Base-by-base conservation (phyloP, 78 protist genomes). In the Pigoraptor vietnamica region DNA sequence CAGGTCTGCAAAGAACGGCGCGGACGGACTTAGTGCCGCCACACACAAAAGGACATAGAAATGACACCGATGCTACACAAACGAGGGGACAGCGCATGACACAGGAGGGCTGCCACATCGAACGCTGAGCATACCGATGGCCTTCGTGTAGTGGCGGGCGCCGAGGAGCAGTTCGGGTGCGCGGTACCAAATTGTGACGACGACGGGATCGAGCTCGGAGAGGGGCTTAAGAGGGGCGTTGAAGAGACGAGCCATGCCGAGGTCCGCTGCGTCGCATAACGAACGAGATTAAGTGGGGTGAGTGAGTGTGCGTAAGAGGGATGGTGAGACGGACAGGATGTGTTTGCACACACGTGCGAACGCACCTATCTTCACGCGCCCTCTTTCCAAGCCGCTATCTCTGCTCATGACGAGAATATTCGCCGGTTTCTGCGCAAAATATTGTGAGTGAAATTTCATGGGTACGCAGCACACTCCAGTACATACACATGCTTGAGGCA, bases 171-270 rank as follows among this genome's bases (percentile, higher is more conserved):
- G 97, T 81, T 97, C 99, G 0, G 99, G 99, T 10, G 99, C 97
- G 29, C 99, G 90, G 88, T 97, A 97, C 99, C 99, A 97, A 36
- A 97, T 95, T 56, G 99, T 97, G 14, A 96, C 99, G 23, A 97
- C 98, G 0, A 96, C 98, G 6, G 92, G 93, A 24, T 91, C 92
- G 6, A 38, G 37, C 0, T 86, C 94, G 0, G 94, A 1, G 36
- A 88, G 36, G 23, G 94, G 91, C 34, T 88, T 89, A 23, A 95
- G 81, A 0, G 98, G 98, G 0, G 93, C 39, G 86, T 95, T 92
- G 92, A 95, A 95, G 35, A 94, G 55, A 1, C 98, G 89, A 0
- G 98, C 98, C 32, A 96, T 55, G n/a, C 98, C 98, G n/a, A 96
- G 88, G 39, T 94, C 94, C 1, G 90, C 86, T 89, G 88, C 29